Conservation (phyloP, 2,329 filamentous ascomycete species). For the Fusarium papillatum region DNA sequence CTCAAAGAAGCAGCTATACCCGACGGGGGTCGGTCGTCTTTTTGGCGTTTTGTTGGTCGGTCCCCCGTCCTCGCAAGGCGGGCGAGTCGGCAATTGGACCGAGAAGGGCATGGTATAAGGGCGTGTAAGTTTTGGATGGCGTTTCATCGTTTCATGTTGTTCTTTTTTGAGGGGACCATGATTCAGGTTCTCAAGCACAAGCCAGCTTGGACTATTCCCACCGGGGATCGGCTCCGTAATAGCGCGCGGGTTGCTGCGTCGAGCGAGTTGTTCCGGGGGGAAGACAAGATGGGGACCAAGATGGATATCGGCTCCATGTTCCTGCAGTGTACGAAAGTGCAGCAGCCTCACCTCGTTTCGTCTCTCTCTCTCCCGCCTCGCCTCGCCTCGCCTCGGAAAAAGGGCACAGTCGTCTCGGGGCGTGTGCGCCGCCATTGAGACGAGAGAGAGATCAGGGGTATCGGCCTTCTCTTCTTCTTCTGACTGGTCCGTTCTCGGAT, state of each 20-base stretch:
- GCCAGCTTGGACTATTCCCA: neutral
- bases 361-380: neutral
- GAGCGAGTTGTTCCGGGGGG: neutral
- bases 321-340: constrained; percentile 12
- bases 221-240: neutral
- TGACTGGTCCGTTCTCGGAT: constrained; percentile 24
- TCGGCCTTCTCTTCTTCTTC: constrained; percentile 9
- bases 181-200: neutral
- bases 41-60: neutral
- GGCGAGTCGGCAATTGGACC: constrained; percentile 15
- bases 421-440: neutral
- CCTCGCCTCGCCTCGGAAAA: neutral
- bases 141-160: constrained; percentile 35
- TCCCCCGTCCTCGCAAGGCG: constrained; percentile 15
- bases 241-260: constrained; percentile 1
- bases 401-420: neutral
- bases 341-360: neutral
- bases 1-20: constrained; percentile 1
- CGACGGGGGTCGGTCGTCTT: neutral
- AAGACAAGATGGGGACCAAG: neutral
- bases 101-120: constrained; percentile 28
- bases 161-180: neutral
- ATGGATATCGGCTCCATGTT: constrained; percentile 3
- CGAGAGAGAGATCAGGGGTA: neutral
- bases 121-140: constrained; percentile 33